Evolutionary conservation across 306 rosid genomes (phyloP), one percentile per base, ranked within the genome.

Genomic region (Ormosia semicastrata): DNA sequence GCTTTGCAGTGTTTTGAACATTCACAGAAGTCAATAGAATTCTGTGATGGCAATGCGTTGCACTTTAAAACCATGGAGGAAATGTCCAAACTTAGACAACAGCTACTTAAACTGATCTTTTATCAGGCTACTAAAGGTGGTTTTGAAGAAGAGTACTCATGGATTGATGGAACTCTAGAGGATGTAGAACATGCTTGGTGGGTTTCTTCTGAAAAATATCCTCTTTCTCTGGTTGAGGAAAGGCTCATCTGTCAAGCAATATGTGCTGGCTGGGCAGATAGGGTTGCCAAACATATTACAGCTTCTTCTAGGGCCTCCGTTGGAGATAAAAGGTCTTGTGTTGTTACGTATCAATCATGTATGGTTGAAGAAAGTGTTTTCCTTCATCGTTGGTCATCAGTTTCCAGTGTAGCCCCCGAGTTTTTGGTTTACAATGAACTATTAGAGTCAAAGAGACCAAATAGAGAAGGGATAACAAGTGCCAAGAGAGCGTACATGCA

Each of bases 181-280:
- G 93, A 95, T 15, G 88, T 88, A 58, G 97, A 93, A 81, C 81
- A 43, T 37, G 90, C 80, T 41, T 93, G 98, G 98, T 78, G 73
- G 58, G 87, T 83, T 69, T 80, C 91, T 34, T 85, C 87, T 59
- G 81, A 57, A 33, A 91, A 85, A 67, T 87, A 85, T 77, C 98
- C 97, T 57, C 93, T 95, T 52, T 86, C 80, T 18, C 78, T 89
- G 75, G 82, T 86, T 39, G 99, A 91, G 84, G 97, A 95, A 87
- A 87, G 90, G 84, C 86, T 93, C 73, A 82, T 95, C 57, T 79
- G 96, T 79, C 95, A 89, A 89, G 95, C 95, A 30, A 89, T 95
- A 66, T 95, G 99, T 87, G 98, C 98, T 84, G 99, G 99, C 82
- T 95, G 99, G 99, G 96, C 94, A 53, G 99, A 95, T 74, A 89